These are phyloP conservation scores for Pleurotus ostreatus DNA, from an alignment of 768 basidiomycete genomes.

Conservation along the genomic window DNA sequence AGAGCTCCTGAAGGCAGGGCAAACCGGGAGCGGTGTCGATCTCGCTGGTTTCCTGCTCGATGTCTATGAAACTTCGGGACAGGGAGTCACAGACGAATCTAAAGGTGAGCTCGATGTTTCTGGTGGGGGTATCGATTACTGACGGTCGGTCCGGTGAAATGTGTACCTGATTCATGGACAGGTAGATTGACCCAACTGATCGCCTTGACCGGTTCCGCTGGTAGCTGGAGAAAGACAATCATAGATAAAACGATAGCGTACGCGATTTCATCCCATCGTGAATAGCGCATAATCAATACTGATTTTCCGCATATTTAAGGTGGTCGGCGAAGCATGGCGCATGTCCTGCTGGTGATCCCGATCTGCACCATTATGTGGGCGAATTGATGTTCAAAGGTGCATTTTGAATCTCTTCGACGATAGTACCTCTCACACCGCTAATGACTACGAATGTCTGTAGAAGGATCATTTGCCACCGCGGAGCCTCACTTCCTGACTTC, in stretches of 20 bases:
- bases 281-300: conserved; percentile 3
- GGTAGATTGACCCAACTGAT: conserved; percentile 90
- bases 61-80: conserved; percentile 74
- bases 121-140: too few species aligned
- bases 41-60: conserved; percentile 76
- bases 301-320: conserved; percentile 35
- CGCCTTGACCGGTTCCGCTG: conserved; percentile 74
- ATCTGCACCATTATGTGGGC: conserved; percentile 86
- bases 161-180: conserved; percentile 23
- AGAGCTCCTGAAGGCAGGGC: conserved; percentile 83
- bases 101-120: conserved; percentile 52
- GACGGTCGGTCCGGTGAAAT: too few species aligned
- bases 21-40: conserved; percentile 89
- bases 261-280: conserved; percentile 23
- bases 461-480: conserved; percentile 69
- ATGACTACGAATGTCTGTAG: conserved; percentile 32
- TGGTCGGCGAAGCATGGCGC: conserved; percentile 81
- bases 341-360: conserved; percentile 86
- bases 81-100: conserved; percentile 70
- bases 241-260: conserved; percentile 84
- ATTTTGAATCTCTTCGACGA: conserved; percentile 4
- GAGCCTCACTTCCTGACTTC: conserved; percentile 83
- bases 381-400: conserved; percentile 83
- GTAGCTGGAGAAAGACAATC: conserved; percentile 87
- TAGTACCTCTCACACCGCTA: neutral